Conservation (phyloP, 306 rosid species). For the Parietaria judaica region DNA sequence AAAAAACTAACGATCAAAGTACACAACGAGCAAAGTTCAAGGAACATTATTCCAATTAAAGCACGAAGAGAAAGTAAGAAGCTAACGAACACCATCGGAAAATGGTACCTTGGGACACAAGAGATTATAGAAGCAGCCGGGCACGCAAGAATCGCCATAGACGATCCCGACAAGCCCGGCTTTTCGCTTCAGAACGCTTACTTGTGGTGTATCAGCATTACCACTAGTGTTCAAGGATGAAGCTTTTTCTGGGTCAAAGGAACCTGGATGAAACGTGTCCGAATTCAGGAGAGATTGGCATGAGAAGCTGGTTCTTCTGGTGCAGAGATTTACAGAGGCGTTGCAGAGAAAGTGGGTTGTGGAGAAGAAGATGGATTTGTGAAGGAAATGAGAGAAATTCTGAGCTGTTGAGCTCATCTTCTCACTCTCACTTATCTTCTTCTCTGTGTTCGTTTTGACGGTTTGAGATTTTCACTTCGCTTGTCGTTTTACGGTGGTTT, state of each 20-base stretch:
- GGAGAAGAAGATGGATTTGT: slow-evolving; percentile 25
- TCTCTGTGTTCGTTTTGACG: neutral
- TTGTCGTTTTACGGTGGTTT: neutral
- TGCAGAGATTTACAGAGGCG: slow-evolving; percentile 1
- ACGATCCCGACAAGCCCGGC: slow-evolving; percentile 56
- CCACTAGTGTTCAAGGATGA: neutral
- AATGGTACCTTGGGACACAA: slow-evolving; percentile 66
- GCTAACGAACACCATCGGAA: neutral
- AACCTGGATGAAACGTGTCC: slow-evolving; percentile 10
- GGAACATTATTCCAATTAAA: neutral
- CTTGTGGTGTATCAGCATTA: slow-evolving; percentile 2
- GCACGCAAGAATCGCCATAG: slow-evolving; percentile 42
- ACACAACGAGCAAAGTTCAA: no score
- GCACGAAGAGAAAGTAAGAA: neutral
- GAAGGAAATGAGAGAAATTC: slow-evolving; percentile 24
- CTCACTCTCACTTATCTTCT: slow-evolving; percentile 1
- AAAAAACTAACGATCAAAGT: no score
- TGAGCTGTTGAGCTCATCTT: slow-evolving; percentile 8
- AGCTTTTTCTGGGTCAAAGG: slow-evolving; percentile 16
- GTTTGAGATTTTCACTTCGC: neutral
- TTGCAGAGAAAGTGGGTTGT: slow-evolving; percentile 17
- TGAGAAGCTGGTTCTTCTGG: slow-evolving; percentile 8
- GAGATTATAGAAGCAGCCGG: slow-evolving; percentile 52
- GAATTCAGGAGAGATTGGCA: slow-evolving; percentile 25
- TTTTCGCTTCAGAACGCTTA: slow-evolving; percentile 49